phyloP scores from a whole-genome alignment of 768 basidiomycete species.

The Suillus americanus region DNA sequence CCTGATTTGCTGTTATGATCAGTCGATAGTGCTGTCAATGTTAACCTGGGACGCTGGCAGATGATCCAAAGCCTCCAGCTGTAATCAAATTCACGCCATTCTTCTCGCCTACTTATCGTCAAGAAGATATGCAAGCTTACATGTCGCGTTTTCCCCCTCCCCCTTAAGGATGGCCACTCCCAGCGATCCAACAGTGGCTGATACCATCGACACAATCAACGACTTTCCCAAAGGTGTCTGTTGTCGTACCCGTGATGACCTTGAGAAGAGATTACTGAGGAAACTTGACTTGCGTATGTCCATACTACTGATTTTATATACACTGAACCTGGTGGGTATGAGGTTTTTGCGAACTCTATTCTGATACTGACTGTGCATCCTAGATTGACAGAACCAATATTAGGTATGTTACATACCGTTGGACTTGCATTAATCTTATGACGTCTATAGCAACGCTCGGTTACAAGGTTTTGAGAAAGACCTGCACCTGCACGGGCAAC shows the following conservation, averaged over 20 bases:
- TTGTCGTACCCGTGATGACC: neutral
- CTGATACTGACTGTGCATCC: neutral
- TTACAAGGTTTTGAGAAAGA: slow-evolving; percentile 25
- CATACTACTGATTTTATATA: neutral
- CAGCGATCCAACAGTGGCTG: neutral
- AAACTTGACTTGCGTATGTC: neutral
- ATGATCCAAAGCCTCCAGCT: neutral
- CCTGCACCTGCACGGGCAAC: slow-evolving; percentile 20
- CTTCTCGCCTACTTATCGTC: neutral
- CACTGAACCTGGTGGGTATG: neutral
- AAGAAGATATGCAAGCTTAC: neutral
- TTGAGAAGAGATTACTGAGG: neutral
- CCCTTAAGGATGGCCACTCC: neutral
- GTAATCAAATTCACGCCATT: neutral
- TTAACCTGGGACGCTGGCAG: neutral
- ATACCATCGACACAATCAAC: neutral
- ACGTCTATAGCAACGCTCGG: slow-evolving; percentile 11
- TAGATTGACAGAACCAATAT: neutral
- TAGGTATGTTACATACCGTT: neutral
- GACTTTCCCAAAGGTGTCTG: neutral
- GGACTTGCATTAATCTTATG: neutral
- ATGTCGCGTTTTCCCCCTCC: neutral
- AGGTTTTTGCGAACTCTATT: neutral
- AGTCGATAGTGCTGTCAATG: neutral
- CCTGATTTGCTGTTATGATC: neutral